Conservation (phyloP, 2,329 filamentous ascomycete species). For the Pseudogymnoascus sp. region DNA sequence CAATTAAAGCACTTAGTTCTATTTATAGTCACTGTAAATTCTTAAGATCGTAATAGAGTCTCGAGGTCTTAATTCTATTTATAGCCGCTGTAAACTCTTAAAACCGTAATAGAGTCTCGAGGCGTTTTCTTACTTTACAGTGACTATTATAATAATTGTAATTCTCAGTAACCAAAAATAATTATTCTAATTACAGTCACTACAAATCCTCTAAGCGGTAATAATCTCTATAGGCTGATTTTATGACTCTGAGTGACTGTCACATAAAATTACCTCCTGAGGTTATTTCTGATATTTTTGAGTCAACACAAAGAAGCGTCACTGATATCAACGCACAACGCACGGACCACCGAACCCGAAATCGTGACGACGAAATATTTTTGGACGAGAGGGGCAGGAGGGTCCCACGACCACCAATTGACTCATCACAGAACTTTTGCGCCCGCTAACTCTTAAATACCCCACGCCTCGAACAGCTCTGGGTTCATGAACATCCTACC, state of each 20-base stretch:
- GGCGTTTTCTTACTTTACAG: background rate
- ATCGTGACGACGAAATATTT: conserved; percentile 5
- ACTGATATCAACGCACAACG: background rate
- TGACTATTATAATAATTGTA: background rate
- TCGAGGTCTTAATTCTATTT: background rate
- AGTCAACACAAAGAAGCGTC: background rate
- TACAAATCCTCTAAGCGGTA: background rate
- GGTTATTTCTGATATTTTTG: background rate
- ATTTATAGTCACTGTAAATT: too few species aligned
- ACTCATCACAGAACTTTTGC: conserved; percentile 3
- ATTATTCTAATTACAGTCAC: background rate
- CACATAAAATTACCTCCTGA: background rate
- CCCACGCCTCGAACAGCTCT: background rate
- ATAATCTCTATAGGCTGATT: background rate
- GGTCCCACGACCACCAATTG: background rate
- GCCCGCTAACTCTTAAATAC: conserved; percentile 3
- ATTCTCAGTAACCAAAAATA: background rate
- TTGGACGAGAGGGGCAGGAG: conserved; percentile 1
- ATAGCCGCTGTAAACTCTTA: background rate
- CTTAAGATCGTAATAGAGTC: too few species aligned
- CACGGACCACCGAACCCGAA: background rate
- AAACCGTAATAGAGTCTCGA: background rate
- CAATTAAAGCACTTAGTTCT: too few species aligned
- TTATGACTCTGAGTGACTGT: background rate
- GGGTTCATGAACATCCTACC: conserved; percentile 6